Base-by-base conservation (phyloP, 2,329 filamentous ascomycete species). In the Chaetomium sp. region DNA sequence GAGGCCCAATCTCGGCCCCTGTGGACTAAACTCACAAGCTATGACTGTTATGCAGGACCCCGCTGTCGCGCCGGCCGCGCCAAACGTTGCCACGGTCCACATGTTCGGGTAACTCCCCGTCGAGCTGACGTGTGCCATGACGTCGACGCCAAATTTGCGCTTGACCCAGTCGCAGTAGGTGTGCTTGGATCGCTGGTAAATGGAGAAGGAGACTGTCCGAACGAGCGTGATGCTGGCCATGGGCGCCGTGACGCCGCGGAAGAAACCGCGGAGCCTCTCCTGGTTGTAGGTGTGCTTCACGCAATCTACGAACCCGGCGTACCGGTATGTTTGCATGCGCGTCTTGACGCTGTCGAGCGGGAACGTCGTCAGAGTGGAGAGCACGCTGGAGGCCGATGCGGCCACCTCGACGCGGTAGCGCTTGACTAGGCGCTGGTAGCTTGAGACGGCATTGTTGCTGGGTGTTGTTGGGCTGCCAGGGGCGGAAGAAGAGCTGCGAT, bases 291-390 rank as follows among this genome's bases (percentile, higher is more conserved):
- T 94, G 70, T 90, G 85, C 67, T 82, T 83, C 59, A 93, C 86
- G 75, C 91, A 93, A 76, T 92, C 88, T 74, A 85, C 77, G 76
- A 91, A 92, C 70, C 85, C 91, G 70, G 85, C 83, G 78, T 90
- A 93, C 68, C 90, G 87, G 78, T 95, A 94, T 70, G 90, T 91
- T 80, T 96, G 92, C 87, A 95, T 92, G 73, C 92, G 90, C 63
- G 90, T 93, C 82, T 96, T 96, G 75, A 94, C 89, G 72, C 92
- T 94, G 60, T 96, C 92, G 70, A 96, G 85, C 25, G 92, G 92
- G 74, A 94, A 96, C n/a, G 91, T 90, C 69, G 85, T 83, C 74
- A 92, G 84, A 50, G 91, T 95, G 45, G 90, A 92, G 63, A 94
- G 82, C 69, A 93, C 83, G 76, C 90, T 93, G 74, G 89, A 90